Evolutionary conservation across 768 basidiomycete species (phyloP).

Genomic region (Termitomyces titanicus): DNA sequence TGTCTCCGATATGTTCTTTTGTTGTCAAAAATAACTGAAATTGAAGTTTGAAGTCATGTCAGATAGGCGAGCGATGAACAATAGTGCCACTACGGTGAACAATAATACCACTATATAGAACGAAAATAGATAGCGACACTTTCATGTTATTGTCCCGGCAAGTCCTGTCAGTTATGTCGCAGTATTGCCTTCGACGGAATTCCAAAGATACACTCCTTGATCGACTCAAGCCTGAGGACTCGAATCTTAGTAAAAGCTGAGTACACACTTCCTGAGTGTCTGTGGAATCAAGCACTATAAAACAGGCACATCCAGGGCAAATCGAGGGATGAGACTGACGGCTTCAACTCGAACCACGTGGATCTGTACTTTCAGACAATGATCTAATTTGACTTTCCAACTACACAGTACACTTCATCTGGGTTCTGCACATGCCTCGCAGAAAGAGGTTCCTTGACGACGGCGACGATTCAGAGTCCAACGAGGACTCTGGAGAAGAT

Average conservation of each 20-base stretch:
- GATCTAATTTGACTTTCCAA: conserved; percentile 3
- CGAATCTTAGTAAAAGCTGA: too few species aligned
- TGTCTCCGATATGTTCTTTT: background rate
- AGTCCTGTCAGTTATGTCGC: too few species aligned
- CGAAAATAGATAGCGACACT: too few species aligned
- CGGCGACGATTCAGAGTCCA: conserved; percentile 64
- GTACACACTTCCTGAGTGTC: too few species aligned
- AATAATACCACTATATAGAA: too few species aligned
- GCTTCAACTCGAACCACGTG: background rate
- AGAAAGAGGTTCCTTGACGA: conserved; percentile 76
- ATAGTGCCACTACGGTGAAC: too few species aligned
- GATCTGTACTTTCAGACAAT: background rate
- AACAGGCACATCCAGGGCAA: too few species aligned
- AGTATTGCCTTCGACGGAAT: too few species aligned
- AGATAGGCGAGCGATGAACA: background rate
- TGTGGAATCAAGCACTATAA: too few species aligned
- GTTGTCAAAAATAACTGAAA: background rate
- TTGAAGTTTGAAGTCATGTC: background rate
- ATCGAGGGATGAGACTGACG: too few species aligned
- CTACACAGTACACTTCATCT: background rate
- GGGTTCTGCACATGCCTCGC: conserved; percentile 52
- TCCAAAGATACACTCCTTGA: too few species aligned
- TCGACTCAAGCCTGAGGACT: too few species aligned
- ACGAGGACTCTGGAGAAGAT: conserved; percentile 51
- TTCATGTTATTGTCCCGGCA: conserved; percentile 11